These are phyloP conservation scores for Talaromyces sp. DNA, from an alignment of 2,329 filamentous ascomycete genomes.

Conservation along the genomic window DNA sequence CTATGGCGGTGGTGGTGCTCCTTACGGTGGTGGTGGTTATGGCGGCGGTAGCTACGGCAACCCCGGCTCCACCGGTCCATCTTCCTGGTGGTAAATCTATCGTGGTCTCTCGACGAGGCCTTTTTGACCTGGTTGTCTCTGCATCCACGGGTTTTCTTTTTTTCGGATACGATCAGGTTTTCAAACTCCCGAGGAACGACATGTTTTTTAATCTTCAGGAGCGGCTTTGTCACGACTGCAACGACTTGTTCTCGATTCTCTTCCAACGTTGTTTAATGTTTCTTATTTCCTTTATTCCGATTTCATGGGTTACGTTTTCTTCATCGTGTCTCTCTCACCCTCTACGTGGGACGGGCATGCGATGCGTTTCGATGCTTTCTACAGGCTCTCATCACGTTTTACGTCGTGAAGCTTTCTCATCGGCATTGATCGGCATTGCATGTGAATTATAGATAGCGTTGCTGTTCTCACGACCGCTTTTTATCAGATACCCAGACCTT, in stretches of 20 bases:
- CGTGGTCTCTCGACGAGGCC: constrained; percentile 36
- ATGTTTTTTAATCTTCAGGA: constrained; percentile 20
- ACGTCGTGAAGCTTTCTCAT: constrained; percentile 20
- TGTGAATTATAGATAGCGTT: constrained; percentile 51
- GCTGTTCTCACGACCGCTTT: constrained; percentile 34
- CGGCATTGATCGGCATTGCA: constrained; percentile 32
- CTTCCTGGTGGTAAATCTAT: constrained; percentile 48
- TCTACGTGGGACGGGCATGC: constrained; percentile 33
- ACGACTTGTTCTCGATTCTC: constrained; percentile 33
- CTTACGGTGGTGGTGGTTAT: constrained; percentile 23
- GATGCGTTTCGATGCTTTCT: constrained; percentile 30
- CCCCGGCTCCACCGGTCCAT: constrained; percentile 44
- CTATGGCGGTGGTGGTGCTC: constrained; percentile 16
- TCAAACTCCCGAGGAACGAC: constrained; percentile 22
- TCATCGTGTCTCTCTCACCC: constrained; percentile 22
- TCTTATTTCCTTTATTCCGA: constrained; percentile 17
- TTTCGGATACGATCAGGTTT: constrained; percentile 37
- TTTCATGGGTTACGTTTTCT: constrained; percentile 20
- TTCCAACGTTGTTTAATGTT: constrained; percentile 14
- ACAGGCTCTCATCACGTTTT: constrained; percentile 17
- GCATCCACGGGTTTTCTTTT: constrained; percentile 20
- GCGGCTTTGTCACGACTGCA: constrained; percentile 42
- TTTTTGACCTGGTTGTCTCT: constrained; percentile 33
- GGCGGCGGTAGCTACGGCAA: constrained; percentile 41
- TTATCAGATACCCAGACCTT: constrained; percentile 45